These are phyloP conservation scores for Singerocomus inundabilis DNA, from an alignment of 1,284 basidiomycete genomes.

Conservation along the genomic window DNA sequence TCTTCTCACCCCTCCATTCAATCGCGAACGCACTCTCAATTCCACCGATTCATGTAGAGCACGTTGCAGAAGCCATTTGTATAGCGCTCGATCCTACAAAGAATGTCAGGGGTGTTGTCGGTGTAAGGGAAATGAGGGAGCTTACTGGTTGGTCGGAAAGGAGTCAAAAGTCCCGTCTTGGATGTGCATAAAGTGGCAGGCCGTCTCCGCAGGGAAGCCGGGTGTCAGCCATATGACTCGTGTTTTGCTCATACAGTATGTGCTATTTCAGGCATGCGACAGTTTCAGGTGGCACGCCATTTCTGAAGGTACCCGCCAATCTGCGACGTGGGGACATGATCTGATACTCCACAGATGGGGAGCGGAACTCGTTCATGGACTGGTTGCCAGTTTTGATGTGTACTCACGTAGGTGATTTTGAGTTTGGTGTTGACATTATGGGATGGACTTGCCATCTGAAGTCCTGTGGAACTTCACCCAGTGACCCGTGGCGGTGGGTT, in stretches of 20 bases:
- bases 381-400: background rate
- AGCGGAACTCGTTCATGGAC: slow-evolving; percentile 8
- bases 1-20: slow-evolving; percentile 56
- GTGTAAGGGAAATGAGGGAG: slow-evolving; percentile 72
- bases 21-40: slow-evolving; percentile 76
- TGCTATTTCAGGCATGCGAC: slow-evolving; percentile 20
- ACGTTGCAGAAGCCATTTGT: slow-evolving; percentile 86
- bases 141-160: slow-evolving; percentile 63
- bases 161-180: slow-evolving; percentile 20
- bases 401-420: slow-evolving; percentile 4
- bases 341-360: slow-evolving; percentile 7
- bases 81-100: slow-evolving; percentile 47
- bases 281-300: slow-evolving; percentile 17
- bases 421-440: slow-evolving; percentile 11
- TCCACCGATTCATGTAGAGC: slow-evolving; percentile 94
- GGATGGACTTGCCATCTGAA: slow-evolving; percentile 15
- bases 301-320: slow-evolving; percentile 17
- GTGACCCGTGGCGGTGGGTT: background rate
- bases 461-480: background rate
- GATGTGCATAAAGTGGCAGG: slow-evolving; percentile 15
- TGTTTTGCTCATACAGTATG: slow-evolving; percentile 6
- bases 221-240: slow-evolving; percentile 3
- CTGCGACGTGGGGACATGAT: slow-evolving; percentile 22
- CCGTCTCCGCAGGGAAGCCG: slow-evolving; percentile 7
- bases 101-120: slow-evolving; percentile 67